A percentile compares a stretch with the other conserved stretches of the same genome.
phyloP scores from a whole-genome alignment of 352 stramenopile genomes.

The Phytophthora agathidicida region DNA sequence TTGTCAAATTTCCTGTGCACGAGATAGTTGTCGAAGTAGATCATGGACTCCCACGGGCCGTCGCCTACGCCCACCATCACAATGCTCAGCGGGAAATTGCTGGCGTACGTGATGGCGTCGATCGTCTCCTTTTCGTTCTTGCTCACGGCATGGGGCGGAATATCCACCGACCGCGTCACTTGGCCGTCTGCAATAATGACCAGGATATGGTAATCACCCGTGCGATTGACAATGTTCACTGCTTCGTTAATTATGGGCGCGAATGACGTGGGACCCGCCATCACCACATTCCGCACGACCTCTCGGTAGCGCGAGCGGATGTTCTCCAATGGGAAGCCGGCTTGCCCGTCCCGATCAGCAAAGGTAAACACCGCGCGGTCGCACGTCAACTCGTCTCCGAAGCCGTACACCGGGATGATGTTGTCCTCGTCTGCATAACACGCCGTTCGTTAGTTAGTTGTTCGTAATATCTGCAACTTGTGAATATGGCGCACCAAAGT shows the following conservation, averaged over 20 bases:
- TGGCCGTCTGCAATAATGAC: slow-evolving; percentile 90
- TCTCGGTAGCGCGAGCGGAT: slow-evolving; percentile 78
- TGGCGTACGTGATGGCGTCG: slow-evolving; percentile 82
- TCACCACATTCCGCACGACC: slow-evolving; percentile 71
- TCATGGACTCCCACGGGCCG: slow-evolving; percentile 83
- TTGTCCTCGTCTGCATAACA: slow-evolving; percentile 80
- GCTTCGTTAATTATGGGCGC: slow-evolving; percentile 87
- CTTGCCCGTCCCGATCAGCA: slow-evolving; percentile 32
- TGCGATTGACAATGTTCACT: slow-evolving; percentile 80
- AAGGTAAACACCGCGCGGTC: slow-evolving; percentile 85
- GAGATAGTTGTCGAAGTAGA: slow-evolving; percentile 84
- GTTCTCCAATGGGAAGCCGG: slow-evolving; percentile 66
- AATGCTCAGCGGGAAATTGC: slow-evolving; percentile 81
- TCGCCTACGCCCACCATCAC: slow-evolving; percentile 85
- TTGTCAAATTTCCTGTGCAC: slow-evolving; percentile 85
- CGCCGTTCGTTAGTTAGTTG: slow-evolving; percentile 1
- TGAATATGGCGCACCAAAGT: slow-evolving; percentile 79
- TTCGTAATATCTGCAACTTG: not conserved
- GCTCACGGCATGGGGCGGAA: slow-evolving; percentile 70
- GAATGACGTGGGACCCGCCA: slow-evolving; percentile 87
- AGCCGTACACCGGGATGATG: slow-evolving; percentile 82
- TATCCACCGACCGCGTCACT: slow-evolving; percentile 85
- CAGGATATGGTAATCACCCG: slow-evolving; percentile 84
- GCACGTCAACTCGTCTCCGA: slow-evolving; percentile 82
- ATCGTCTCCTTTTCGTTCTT: slow-evolving; percentile 91